Evolutionary conservation across 768 basidiomycete genomes (phyloP).

Genomic region (Thelephora ganbajun): DNA sequence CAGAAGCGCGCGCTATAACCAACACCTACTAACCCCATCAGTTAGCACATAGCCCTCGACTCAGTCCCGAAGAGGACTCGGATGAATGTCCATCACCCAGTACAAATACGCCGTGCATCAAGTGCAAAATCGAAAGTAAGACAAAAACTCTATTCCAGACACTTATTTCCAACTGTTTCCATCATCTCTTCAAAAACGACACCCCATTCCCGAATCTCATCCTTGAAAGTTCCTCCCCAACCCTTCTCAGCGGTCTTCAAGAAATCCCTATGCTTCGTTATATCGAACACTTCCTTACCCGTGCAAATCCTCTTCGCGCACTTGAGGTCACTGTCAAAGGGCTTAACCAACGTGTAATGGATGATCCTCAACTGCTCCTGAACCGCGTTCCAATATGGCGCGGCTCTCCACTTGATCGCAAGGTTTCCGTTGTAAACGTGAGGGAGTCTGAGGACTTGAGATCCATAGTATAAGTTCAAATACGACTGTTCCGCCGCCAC

Average conservation of each 20-base stretch:
- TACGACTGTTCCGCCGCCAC: constrained; percentile 27
- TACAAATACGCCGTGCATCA: too few relatives aligned
- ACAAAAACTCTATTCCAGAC: background rate
- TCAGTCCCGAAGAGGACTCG: too few relatives aligned
- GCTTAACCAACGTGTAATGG: constrained; percentile 25
- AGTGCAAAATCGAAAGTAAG: too few relatives aligned
- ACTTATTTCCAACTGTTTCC: background rate
- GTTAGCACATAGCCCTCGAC: too few relatives aligned
- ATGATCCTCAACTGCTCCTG: constrained; percentile 20
- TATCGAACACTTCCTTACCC: background rate
- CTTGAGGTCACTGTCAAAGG: constrained; percentile 9
- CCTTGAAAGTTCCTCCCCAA: constrained; percentile 15
- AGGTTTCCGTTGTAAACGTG: constrained; percentile 29
- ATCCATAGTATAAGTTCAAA: constrained; percentile 25
- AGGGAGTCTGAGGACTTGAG: constrained; percentile 21
- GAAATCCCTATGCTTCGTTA: constrained; percentile 5
- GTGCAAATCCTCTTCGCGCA: constrained; percentile 13
- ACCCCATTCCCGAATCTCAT: constrained; percentile 22
- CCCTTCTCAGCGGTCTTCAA: constrained; percentile 10
- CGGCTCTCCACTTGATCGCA: constrained; percentile 21
- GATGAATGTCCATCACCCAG: too few relatives aligned
- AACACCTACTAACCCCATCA: too few relatives aligned
- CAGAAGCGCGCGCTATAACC: too few relatives aligned
- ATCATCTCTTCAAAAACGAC: constrained; percentile 19
- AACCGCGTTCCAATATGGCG: constrained; percentile 21